These are phyloP conservation scores for Penstemon davidsonii DNA, from an alignment of 257 asterid genomes.

Conservation along the genomic window DNA sequence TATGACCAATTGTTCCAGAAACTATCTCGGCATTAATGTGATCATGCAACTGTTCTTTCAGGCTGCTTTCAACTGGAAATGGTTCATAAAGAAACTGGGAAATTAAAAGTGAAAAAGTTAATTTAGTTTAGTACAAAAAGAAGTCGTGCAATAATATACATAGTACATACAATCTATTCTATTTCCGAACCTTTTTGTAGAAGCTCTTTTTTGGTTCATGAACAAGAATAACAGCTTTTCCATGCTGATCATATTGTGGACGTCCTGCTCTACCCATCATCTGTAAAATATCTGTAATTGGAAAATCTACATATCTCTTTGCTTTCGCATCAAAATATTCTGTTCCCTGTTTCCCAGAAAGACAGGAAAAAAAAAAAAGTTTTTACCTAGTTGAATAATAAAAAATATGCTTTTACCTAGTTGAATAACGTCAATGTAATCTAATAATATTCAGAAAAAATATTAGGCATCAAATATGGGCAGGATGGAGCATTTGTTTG, in stretches of 20 bases:
- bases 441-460: not conserved
- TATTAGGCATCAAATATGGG: not conserved
- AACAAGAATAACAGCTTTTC: conserved; percentile 97
- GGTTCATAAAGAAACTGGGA: conserved; percentile 95
- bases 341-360: conserved; percentile 66
- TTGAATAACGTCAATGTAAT: conserved; percentile 15
- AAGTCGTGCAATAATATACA: conserved; percentile 12
- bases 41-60: conserved; percentile 92
- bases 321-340: conserved; percentile 91
- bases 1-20: conserved; percentile 87
- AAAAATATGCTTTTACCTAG: conserved; percentile 11
- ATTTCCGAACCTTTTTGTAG: conserved; percentile 74
- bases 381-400: not conserved
- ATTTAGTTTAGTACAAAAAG: conserved; percentile 23
- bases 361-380: not conserved
- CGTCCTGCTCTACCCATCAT: conserved; percentile 99
- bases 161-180: conserved; percentile 5
- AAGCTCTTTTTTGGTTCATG: conserved; percentile 99
- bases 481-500: not conserved
- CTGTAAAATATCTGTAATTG: conserved; percentile 93
- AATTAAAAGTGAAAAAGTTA: conserved; percentile 20
- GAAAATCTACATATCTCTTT: conserved; percentile 93
- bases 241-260: conserved; percentile 97
- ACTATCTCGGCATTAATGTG: conserved; percentile 97
- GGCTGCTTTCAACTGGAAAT: conserved; percentile 99